Conservation (phyloP, 2,329 filamentous ascomycete species). For the Apiospora malaysiana region DNA sequence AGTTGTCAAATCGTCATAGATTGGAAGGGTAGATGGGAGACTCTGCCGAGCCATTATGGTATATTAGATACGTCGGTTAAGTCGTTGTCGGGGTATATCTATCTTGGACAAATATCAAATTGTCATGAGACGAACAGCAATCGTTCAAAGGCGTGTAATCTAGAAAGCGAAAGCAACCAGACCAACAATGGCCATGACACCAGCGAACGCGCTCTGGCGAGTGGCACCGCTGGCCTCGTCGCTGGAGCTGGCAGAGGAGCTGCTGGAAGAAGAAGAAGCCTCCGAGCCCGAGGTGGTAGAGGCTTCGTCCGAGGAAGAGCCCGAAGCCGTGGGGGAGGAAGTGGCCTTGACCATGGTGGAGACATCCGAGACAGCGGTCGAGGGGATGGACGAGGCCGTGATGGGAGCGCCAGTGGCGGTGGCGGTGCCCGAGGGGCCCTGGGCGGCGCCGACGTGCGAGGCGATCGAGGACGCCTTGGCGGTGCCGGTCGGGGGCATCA, state of each 20-base stretch:
- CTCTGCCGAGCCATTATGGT: background rate
- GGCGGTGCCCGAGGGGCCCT: background rate
- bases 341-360: background rate
- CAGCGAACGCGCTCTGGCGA: background rate
- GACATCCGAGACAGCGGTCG: background rate
- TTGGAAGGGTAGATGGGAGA: background rate
- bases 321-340: background rate
- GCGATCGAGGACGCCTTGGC: background rate
- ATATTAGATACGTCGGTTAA: background rate
- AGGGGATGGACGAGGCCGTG: background rate
- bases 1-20: background rate
- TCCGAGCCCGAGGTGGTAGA: background rate
- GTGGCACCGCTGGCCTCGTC: background rate
- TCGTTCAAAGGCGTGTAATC: background rate
- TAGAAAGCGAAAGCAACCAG: background rate
- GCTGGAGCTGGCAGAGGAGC: background rate
- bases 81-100: background rate
- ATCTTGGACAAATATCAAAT: background rate
- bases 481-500: background rate
- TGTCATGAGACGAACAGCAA: background rate
- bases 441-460: background rate
- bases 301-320: background rate
- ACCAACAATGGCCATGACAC: background rate
- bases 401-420: background rate
- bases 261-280: background rate